phyloP scores from a whole-genome alignment of 352 stramenopile species.

The Globisporangium cederbergense region DNA sequence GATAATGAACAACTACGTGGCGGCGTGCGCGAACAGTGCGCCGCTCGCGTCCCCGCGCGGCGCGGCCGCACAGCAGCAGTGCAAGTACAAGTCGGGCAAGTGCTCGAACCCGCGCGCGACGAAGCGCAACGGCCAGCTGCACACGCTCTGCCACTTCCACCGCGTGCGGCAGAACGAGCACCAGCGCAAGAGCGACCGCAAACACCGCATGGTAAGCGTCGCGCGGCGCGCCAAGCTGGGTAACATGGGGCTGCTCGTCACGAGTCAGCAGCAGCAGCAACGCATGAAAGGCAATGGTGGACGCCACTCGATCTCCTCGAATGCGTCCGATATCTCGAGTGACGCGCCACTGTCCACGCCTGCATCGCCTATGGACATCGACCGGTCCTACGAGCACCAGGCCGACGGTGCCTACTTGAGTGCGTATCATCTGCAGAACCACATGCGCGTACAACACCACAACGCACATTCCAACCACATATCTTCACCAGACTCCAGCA shows the following conservation, averaged over 20 bases:
- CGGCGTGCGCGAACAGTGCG: neutral
- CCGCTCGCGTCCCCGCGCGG: slow-evolving; percentile 37
- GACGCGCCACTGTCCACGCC: slow-evolving; percentile 26
- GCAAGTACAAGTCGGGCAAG: slow-evolving; percentile 88
- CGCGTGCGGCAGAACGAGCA: slow-evolving; percentile 81
- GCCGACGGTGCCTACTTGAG: slow-evolving; percentile 7
- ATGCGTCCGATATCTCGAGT: slow-evolving; percentile 32
- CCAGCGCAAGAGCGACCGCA: slow-evolving; percentile 86
- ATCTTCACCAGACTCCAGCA: slow-evolving; percentile 1
- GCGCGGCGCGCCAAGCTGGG: slow-evolving; percentile 67
- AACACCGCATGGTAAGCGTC: slow-evolving; percentile 81
- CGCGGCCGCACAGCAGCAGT: slow-evolving; percentile 39
- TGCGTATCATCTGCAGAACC: slow-evolving; percentile 15
- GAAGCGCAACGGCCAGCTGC: slow-evolving; percentile 82
- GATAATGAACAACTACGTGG: slow-evolving; percentile 3
- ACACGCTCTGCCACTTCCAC: slow-evolving; percentile 86
- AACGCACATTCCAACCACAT: neutral
- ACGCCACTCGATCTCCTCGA: slow-evolving; percentile 24
- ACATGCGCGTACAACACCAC: slow-evolving; percentile 10
- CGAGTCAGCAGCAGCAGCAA: slow-evolving; percentile 6
- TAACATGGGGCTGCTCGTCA: slow-evolving; percentile 46
- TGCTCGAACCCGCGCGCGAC: slow-evolving; percentile 77
- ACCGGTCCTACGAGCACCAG: slow-evolving; percentile 15
- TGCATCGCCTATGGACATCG: slow-evolving; percentile 33
- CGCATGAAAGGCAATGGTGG: neutral